phyloP scores from a whole-genome alignment of 176 grass and related monocot species.

The Oryza nivara region DNA sequence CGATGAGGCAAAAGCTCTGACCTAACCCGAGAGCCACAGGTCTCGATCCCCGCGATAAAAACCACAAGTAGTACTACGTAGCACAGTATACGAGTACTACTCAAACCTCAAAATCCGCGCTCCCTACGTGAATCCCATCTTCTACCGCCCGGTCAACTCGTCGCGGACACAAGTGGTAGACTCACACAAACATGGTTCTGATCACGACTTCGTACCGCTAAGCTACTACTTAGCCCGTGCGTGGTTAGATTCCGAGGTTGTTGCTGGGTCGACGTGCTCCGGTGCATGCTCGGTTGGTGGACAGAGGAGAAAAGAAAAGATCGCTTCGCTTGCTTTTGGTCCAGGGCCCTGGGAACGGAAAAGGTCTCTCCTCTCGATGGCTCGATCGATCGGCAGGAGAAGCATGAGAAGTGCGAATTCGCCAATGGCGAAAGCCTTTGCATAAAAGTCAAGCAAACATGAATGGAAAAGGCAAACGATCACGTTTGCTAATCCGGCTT shows the following conservation, averaged over 20 bases:
- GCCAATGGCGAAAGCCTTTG: background rate
- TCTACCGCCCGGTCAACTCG: background rate
- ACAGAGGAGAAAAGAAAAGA: background rate
- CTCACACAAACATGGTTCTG: background rate
- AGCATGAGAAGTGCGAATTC: background rate
- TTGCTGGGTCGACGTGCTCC: background rate
- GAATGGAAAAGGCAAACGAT: slow-evolving; percentile 27
- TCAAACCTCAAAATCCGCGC: background rate
- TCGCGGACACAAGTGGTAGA: too few relatives aligned
- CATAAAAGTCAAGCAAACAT: slow-evolving; percentile 46
- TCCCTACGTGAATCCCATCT: slow-evolving; percentile 13
- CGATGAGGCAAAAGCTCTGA: too few relatives aligned
- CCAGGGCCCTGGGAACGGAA: background rate
- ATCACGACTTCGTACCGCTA: background rate
- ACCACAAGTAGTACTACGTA: too few relatives aligned
- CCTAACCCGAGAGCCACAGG: background rate
- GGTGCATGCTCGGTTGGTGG: background rate
- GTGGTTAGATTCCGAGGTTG: background rate
- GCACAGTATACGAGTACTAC: background rate
- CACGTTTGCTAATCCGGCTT: slow-evolving; percentile 13
- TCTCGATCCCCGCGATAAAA: background rate
- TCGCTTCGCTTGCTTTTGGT: background rate
- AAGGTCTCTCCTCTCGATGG: background rate
- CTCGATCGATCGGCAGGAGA: background rate
- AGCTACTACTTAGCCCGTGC: background rate